Base-by-base conservation (phyloP, 208 protist genomes). In the Acanthamoeba divionensis region DNA sequence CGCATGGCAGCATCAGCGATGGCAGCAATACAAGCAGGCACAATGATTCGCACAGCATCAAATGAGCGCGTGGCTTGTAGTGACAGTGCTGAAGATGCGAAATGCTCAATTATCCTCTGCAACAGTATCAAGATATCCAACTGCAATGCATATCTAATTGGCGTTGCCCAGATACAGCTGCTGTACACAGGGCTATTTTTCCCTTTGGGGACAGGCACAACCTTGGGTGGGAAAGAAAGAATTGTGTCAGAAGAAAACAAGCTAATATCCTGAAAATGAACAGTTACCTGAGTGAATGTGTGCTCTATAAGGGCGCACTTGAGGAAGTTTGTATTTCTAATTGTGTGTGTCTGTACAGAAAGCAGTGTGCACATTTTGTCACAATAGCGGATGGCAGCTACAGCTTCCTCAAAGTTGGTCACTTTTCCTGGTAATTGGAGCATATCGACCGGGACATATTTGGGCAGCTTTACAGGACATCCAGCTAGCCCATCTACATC, bases 281-380 rank as follows among this genome's bases (percentile, higher is more conserved):
- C 15, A n/a, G 13, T 12, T 33, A 93, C 73, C 54, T 62, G 65
- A 9, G 79, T 90, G 90, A 94, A 94, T 55, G 90, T 92, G 79
- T 94, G 91, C 85, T 93, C 79, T 47, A 93, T 60, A 24, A 94
- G 89, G 26, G 91, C 92, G 18, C 90, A 62, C 87, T 90, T 93
- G 31, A 94, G 83, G 69, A 93, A 93, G 57, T 15, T n/a, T 24
- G 60, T 69, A 77, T 95, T 93, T 55, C 79, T 86, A 41, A 95
- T 91, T 24, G 47, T 87, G 12, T 93, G 66, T 2, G 33, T 45
- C 79, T 93, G 92, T 4, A 93, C 90, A 15, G 91, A 71, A 18
- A 87, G 94, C 50, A 94, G 91, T 2, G 91, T 95, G 92, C 92
- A 95, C 15, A 96, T 82, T 33, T 77, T 92, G 82, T 95, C 94